A percentile compares a stretch with the other conserved stretches of the same genome.
Conservation (phyloP, 352 stramenopile species). For the Phytophthora sansomeana region DNA sequence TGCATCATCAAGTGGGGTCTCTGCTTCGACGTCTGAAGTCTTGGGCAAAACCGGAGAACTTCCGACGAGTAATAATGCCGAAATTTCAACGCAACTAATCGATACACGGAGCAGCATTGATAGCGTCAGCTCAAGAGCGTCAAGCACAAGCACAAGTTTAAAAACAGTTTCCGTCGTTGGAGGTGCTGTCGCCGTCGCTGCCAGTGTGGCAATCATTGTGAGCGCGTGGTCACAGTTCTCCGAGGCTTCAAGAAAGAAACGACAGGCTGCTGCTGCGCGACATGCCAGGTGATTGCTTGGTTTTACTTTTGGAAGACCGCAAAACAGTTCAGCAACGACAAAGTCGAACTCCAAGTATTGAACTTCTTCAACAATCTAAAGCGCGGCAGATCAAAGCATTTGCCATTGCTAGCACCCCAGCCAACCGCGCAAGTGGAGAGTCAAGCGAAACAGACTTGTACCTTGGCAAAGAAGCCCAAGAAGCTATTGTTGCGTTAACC, state of each 20-base stretch:
- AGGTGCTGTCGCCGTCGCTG: constrained; percentile 76
- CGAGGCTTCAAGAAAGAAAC: constrained; percentile 62
- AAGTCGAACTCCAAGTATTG: constrained; percentile 38
- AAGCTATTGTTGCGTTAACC: constrained; percentile 41
- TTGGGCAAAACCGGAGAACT: constrained; percentile 31
- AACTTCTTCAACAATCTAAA: constrained; percentile 42
- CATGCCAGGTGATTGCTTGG: constrained; percentile 79
- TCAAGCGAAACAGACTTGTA: constrained; percentile 13
- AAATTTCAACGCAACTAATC: constrained; percentile 18
- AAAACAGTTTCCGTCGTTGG: constrained; percentile 72
- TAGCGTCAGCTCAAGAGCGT: constrained; percentile 36
- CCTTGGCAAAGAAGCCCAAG: constrained; percentile 32
- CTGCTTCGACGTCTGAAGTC: constrained; percentile 17
- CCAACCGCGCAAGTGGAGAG: neutral
- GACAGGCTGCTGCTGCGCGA: constrained; percentile 68
- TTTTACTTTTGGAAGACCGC: constrained; percentile 79
- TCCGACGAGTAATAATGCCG: constrained; percentile 32
- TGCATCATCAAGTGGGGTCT: constrained; percentile 18
- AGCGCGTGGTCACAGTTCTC: constrained; percentile 85
- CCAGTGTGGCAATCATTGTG: constrained; percentile 77
- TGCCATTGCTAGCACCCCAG: constrained; percentile 22
- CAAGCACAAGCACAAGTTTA: constrained; percentile 42
- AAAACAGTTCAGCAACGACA: constrained; percentile 37
- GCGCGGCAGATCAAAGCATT: constrained; percentile 42
- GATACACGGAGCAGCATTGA: constrained; percentile 33